Base-by-base conservation (phyloP, 352 stramenopile genomes). In the Globisporangium uncinulatum region DNA sequence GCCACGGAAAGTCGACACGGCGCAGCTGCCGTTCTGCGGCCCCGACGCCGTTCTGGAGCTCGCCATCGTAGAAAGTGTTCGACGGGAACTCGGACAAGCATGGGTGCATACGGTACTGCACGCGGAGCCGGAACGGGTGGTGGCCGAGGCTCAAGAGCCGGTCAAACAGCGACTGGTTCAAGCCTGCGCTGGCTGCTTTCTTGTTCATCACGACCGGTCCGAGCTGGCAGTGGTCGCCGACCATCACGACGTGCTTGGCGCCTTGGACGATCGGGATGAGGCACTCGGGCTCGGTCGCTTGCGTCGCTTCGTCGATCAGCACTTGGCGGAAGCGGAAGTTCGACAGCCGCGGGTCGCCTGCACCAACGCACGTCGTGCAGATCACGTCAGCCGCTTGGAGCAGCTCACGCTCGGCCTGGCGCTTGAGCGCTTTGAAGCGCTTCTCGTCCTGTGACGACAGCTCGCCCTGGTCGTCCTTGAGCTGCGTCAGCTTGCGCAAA, bases 101-200 rank as follows among this genome's bases (percentile, higher is more conserved):
- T 17, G 97, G 97, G 61, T 99, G 97, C 97, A 99, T 99, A 37
- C 97, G 94, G 76, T 99, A 99, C 73, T 99, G 97, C 6, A 99
- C 96, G 50, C 97, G 87, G 14, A 99, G 87, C 42, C 97, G 94
- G 67, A 99, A 98, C 11, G 97, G 97, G 39, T 93, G 92, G 61
- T 98, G 87, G 52, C 97, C 95, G 32, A 99, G 88, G 57, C 95
- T 73, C 10, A 99, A 80, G 6, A 99, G 74, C 11, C 97, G 92
- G 65, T 99, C 97, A 64, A 99, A 99, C 13, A 99, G 79, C 42
- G 87, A 98, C 63, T 98, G 94, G 46, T 97, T 99, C 32, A 99
- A 69, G 0, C 97, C 97, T 5, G 97, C 97, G 39, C 94, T 98
- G 6, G 96, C 96, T 5, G 97, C 97, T 66, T 98, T 95, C 76